These are phyloP conservation scores for Physcomitrellopsis africana DNA, from an alignment of 225 moss, liverwort and hornwort species.

Conservation along the genomic window DNA sequence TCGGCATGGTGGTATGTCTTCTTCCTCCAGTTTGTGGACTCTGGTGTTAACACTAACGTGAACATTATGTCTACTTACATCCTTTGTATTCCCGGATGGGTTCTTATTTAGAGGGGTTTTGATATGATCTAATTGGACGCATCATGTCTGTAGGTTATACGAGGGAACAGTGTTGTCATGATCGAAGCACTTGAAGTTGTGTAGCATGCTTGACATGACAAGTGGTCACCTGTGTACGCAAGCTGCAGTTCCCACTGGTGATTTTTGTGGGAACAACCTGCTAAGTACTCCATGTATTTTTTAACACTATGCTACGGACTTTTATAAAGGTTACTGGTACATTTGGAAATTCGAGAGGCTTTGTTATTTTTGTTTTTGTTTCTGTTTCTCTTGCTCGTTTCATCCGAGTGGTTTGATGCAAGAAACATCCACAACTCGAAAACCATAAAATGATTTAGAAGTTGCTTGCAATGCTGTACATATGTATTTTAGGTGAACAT, in stretches of 20 bases:
- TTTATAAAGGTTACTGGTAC: not conserved
- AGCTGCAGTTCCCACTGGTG: not conserved
- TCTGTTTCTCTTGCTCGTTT: not conserved
- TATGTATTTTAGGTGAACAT: not conserved
- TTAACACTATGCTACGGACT: not conserved
- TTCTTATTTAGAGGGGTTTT: no score
- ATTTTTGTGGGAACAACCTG: not conserved
- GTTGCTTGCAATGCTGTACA: conserved; percentile 1
- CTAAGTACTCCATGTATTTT: not conserved
- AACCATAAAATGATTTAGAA: conserved; percentile 14
- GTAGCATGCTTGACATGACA: conserved; percentile 37
- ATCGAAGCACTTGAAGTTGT: conserved; percentile 95
- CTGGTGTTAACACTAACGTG: not conserved
- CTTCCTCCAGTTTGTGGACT: not conserved
- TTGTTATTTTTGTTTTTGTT: no score
- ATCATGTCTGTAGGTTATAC: conserved; percentile 69
- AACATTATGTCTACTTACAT: not conserved
- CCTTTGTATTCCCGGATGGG: not conserved
- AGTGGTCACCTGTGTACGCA: not conserved
- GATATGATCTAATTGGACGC: conserved; percentile 21
- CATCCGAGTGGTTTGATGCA: conserved; percentile 9
- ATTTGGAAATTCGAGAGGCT: not conserved
- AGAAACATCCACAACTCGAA: not conserved
- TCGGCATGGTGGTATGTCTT: conserved; percentile 90
- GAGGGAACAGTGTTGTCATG: conserved; percentile 98